A percentile compares a stretch with the other conserved stretches of the same genome.
Conservation (phyloP, 2,329 filamentous ascomycete genomes). For the Diaporthe sp. region DNA sequence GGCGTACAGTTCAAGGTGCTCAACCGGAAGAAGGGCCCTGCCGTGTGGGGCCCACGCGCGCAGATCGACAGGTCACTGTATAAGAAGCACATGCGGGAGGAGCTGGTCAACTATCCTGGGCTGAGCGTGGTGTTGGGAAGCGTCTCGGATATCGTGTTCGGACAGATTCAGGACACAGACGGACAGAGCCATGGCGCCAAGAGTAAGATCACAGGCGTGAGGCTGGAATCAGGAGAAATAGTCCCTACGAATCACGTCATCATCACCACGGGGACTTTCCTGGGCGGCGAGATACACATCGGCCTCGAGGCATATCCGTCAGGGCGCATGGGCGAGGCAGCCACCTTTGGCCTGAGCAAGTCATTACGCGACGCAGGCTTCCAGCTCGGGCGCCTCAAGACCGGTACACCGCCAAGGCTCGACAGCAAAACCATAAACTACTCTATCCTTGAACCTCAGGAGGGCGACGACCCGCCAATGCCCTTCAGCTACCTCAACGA, state of each 20-base stretch:
- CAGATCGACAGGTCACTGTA: constrained; percentile 95
- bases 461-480: constrained; percentile 85
- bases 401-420: constrained; percentile 91
- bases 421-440: constrained; percentile 88
- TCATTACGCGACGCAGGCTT: constrained; percentile 92
- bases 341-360: constrained; percentile 92
- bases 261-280: constrained; percentile 96
- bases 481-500: constrained; percentile 95
- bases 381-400: constrained; percentile 90
- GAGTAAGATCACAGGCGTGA: constrained; percentile 85
- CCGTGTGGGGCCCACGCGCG: constrained; percentile 95
- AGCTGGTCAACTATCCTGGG: constrained; percentile 82
- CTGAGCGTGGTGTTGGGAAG: constrained; percentile 86
- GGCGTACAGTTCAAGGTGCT: constrained; percentile 94
- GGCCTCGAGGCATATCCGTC: constrained; percentile 87
- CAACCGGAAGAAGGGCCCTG: constrained; percentile 91
- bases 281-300: constrained; percentile 97
- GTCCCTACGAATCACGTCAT: constrained; percentile 85
- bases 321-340: constrained; percentile 92
- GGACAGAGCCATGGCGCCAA: constrained; percentile 60
- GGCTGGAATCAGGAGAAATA: constrained; percentile 88
- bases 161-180: constrained; percentile 70
- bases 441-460: constrained; percentile 76
- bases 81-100: constrained; percentile 89
- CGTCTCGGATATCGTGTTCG: constrained; percentile 90